These are phyloP conservation scores for Ehretia macrophylla DNA, from an alignment of 257 asterid genomes.

Conservation along the genomic window DNA sequence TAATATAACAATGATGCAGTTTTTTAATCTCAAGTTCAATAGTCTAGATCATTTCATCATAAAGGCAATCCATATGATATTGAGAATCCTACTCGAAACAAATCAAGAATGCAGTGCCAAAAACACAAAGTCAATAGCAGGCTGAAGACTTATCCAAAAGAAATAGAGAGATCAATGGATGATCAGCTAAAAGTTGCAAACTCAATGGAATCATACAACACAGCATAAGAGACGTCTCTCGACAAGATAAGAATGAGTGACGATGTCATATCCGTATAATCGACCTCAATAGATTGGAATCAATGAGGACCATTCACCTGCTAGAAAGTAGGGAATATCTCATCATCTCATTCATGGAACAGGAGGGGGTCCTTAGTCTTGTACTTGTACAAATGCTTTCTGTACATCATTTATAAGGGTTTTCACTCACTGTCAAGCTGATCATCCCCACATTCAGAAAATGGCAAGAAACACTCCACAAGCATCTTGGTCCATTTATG, in stretches of 20 bases:
- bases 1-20: too few relatives aligned
- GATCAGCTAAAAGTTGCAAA: too few relatives aligned
- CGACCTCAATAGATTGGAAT: too few relatives aligned
- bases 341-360: slow-evolving; percentile 17
- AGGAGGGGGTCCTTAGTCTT: slow-evolving; percentile 23
- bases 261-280: too few relatives aligned
- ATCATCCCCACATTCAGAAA: slow-evolving; percentile 27
- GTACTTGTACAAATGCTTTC: slow-evolving; percentile 30
- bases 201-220: too few relatives aligned
- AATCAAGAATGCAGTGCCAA: slow-evolving; percentile 22
- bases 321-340: slow-evolving; percentile 3
- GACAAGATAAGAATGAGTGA: too few relatives aligned
- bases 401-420: slow-evolving; percentile 31
- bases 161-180: too few relatives aligned
- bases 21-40: too few relatives aligned
- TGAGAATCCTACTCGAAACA: slow-evolving; percentile 19
- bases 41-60: too few relatives aligned
- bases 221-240: background rate
- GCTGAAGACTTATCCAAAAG: slow-evolving; percentile 22
- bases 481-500: slow-evolving; percentile 31
- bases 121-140: slow-evolving; percentile 8
- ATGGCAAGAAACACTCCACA: slow-evolving; percentile 16
- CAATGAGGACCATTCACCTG: slow-evolving; percentile 13
- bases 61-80: slow-evolving; percentile 17
- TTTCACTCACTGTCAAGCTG: slow-evolving; percentile 27